Percentiles rank a stretch among this genome's conserved stretches.
These are phyloP conservation scores for Beauveria varroae DNA, from an alignment of 2,329 filamentous ascomycete species.

Conservation along the genomic window DNA sequence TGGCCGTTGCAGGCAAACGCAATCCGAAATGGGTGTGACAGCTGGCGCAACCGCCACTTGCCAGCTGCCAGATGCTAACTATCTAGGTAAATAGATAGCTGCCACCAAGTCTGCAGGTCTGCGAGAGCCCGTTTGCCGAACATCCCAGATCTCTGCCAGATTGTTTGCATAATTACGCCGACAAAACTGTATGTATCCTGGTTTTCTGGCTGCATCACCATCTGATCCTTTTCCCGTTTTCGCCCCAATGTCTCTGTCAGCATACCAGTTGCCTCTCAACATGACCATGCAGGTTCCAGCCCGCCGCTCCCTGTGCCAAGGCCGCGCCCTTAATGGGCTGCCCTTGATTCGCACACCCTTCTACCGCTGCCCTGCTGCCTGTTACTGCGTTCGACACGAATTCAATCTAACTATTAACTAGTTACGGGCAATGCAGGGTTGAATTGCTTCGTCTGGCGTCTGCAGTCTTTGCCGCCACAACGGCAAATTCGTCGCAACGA, in stretches of 20 bases:
- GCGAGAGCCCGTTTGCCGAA: background rate
- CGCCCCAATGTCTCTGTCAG: constrained; percentile 3
- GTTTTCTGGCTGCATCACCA: background rate
- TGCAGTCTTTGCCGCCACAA: too few species aligned
- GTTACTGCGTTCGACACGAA: background rate
- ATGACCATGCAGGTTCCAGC: background rate
- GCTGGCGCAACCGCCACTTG: background rate
- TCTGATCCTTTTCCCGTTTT: background rate
- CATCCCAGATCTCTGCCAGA: background rate
- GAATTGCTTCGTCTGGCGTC: too few species aligned
- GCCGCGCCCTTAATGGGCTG: background rate
- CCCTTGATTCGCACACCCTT: background rate
- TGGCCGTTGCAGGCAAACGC: background rate
- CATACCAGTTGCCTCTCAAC: constrained; percentile 3
- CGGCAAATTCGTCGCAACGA: too few species aligned
- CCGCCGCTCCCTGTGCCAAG: background rate
- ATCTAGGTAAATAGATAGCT: background rate
- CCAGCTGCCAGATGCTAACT: background rate
- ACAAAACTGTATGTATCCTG: background rate
- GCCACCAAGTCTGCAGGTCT: background rate
- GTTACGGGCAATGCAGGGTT: background rate
- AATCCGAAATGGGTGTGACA: background rate
- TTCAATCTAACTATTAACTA: background rate
- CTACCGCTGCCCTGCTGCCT: background rate
- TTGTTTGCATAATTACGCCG: background rate